phyloP scores from a whole-genome alignment of 148 eudicot genomes.

The Diospyros lotus region DNA sequence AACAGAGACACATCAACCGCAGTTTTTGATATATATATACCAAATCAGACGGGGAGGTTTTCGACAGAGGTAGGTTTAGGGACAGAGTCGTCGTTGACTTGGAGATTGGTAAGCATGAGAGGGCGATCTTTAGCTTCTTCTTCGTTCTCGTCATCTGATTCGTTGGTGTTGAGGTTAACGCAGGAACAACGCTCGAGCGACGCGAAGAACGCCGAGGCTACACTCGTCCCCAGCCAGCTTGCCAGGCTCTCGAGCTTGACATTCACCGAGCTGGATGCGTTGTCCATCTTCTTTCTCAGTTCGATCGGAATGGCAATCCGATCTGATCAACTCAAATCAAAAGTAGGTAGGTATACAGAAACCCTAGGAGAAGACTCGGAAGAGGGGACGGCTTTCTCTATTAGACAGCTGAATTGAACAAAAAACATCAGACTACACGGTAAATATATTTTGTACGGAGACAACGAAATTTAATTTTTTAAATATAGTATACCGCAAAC shows the following conservation, averaged over 20 bases:
- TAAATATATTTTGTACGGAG: no score
- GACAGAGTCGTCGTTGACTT: slow-evolving; percentile 1
- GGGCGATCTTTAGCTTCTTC: slow-evolving; percentile 65
- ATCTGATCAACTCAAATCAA: no score
- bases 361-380: no score
- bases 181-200: slow-evolving; percentile 76
- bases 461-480: no score
- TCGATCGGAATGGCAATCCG: no score
- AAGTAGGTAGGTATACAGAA: no score
- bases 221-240: slow-evolving; percentile 60
- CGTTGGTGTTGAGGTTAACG: slow-evolving; percentile 66
- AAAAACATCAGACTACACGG: no score
- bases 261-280: slow-evolving; percentile 20
- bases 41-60: slow-evolving; percentile 60
- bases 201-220: slow-evolving; percentile 75
- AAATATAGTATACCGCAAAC: no score
- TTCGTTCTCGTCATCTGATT: slow-evolving; percentile 60
- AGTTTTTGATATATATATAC: no score
- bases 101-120: slow-evolving; percentile 41
- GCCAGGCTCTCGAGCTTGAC: slow-evolving; percentile 55
- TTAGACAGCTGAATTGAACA: no score
- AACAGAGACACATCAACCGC: no score
- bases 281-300: slow-evolving; percentile 29
- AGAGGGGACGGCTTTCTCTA: no score
- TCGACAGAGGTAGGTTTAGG: slow-evolving; percentile 35